phyloP scores from a whole-genome alignment of 2,329 filamentous ascomycete species.

The Bretziella fagacearum region DNA sequence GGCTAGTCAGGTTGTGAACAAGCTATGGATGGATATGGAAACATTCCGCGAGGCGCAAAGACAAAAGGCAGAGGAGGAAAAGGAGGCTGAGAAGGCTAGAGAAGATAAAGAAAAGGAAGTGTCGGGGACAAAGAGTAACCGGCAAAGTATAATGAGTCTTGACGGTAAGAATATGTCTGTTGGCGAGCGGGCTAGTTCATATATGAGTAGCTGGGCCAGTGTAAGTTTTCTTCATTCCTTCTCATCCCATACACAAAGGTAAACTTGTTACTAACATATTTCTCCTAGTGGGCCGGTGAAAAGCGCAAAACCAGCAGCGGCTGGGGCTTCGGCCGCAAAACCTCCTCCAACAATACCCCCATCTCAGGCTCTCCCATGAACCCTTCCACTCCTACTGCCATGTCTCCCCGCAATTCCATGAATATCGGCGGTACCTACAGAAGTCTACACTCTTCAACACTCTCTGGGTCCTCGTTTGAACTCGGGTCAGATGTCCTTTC shows the following conservation, averaged over 20 bases:
- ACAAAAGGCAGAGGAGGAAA: slow-evolving; percentile 26
- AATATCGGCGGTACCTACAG: slow-evolving; percentile 4
- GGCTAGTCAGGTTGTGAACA: slow-evolving; percentile 72
- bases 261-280: not conserved
- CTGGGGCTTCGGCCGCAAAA: slow-evolving; percentile 28
- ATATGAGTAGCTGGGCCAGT: slow-evolving; percentile 52
- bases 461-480: slow-evolving; percentile 13
- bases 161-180: slow-evolving; percentile 8
- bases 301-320: slow-evolving; percentile 44
- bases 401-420: slow-evolving; percentile 10
- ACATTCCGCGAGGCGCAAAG: slow-evolving; percentile 31
- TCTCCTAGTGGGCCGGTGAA: slow-evolving; percentile 45
- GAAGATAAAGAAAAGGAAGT: slow-evolving; percentile 17
- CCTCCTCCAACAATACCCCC: slow-evolving; percentile 17
- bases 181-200: slow-evolving; percentile 36
- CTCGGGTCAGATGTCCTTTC: slow-evolving; percentile 10
- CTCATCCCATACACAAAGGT: not conserved
- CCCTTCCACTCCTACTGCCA: slow-evolving; percentile 20
- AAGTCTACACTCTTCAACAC: slow-evolving; percentile 8
- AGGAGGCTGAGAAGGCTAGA: slow-evolving; percentile 19
- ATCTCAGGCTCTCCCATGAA: slow-evolving; percentile 22
- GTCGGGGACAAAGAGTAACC: slow-evolving; percentile 8
- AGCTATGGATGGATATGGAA: slow-evolving; percentile 82
- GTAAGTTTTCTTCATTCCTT: slow-evolving; percentile 6
- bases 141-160: slow-evolving; percentile 5